Conservation (phyloP, 139 green algal genomes). For the Asterochloris sp. region DNA sequence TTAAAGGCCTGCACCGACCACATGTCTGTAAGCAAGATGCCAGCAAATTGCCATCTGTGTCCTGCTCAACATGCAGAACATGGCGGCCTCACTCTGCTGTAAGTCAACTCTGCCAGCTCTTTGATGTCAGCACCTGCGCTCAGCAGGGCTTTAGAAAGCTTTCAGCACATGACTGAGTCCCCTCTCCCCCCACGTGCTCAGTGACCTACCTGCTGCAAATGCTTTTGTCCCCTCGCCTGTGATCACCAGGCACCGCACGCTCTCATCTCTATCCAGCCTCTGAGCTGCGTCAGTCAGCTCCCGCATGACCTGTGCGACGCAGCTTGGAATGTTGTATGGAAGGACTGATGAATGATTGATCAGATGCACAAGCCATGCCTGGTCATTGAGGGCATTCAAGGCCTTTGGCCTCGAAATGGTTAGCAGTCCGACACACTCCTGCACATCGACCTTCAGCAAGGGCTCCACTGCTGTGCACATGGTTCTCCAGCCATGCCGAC, state of each 20-base stretch:
- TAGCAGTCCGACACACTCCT: slow-evolving; percentile 23
- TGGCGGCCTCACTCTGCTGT: slow-evolving; percentile 21
- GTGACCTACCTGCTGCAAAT: slow-evolving; percentile 49
- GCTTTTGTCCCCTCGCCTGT: slow-evolving; percentile 60
- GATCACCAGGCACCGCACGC: slow-evolving; percentile 52
- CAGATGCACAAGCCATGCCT: slow-evolving; percentile 8
- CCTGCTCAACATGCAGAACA: not conserved
- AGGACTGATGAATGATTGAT: not conserved
- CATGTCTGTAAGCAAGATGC: not conserved
- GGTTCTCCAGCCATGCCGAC: no score
- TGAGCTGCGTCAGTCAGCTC: slow-evolving; percentile 39
- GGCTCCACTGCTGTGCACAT: not conserved
- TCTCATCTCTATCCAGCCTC: slow-evolving; percentile 24
- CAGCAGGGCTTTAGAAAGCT: no score
- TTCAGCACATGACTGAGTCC: no score
- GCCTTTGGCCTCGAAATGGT: slow-evolving; percentile 47
- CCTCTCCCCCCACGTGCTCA: no score
- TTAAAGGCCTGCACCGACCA: slow-evolving; percentile 33
- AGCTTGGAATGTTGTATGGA: not conserved
- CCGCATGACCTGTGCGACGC: slow-evolving; percentile 34
- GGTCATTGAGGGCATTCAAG: slow-evolving; percentile 47
- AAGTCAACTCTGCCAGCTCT: slow-evolving; percentile 53
- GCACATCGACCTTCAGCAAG: no score
- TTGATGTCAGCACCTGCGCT: slow-evolving; percentile 64
- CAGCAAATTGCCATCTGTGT: not conserved